Percentiles rank a stretch among this genome's conserved stretches.
Conservation (phyloP, 345 rosid species). For the Eucalyptus coolabah region DNA sequence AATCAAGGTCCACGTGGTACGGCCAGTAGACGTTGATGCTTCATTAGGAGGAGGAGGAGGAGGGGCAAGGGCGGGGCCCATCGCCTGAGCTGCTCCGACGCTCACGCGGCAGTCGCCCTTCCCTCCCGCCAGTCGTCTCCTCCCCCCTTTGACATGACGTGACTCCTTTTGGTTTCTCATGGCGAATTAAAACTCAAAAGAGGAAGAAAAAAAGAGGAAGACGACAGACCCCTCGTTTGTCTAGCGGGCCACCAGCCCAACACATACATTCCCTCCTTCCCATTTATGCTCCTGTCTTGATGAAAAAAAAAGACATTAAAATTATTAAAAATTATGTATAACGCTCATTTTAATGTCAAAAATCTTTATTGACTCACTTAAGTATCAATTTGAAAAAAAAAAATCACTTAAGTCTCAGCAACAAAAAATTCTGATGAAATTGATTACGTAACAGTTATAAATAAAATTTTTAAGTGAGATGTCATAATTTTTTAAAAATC, state of each 20-base stretch:
- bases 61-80: not conserved
- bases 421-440: rapidly evolving
- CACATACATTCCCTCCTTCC: not conserved
- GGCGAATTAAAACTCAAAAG: not conserved
- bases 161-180: not conserved
- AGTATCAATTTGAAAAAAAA: too few relatives aligned
- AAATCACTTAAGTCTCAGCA: too few relatives aligned
- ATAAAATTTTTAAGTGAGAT: too few relatives aligned
- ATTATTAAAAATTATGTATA: too few relatives aligned
- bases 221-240: not conserved
- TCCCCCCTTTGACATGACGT: not conserved
- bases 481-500: too few relatives aligned
- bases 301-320: too few relatives aligned
- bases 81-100: not conserved
- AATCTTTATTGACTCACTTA: rapidly evolving
- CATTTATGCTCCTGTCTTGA: not conserved
- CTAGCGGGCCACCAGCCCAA: not conserved
- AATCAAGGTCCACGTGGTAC: not conserved
- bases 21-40: not conserved
- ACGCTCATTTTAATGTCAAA: too few relatives aligned
- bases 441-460: too few relatives aligned
- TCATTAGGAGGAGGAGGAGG: not conserved
- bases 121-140: not conserved
- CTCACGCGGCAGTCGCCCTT: not conserved
- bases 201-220: not conserved